phyloP scores from a whole-genome alignment of 179 eudicot genomes.

The Actinidia polygama region DNA sequence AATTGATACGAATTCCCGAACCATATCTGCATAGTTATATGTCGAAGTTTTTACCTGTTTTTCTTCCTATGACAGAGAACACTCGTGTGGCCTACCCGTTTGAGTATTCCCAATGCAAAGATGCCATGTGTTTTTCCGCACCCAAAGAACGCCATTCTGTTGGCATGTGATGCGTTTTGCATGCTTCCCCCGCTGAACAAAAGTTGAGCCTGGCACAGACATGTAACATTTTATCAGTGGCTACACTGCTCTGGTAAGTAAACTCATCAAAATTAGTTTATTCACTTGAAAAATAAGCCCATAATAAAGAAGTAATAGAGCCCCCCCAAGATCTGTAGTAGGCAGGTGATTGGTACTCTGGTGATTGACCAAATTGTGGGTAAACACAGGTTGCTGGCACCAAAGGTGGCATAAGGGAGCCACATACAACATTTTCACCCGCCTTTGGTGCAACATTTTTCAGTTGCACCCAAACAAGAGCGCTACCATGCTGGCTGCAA shows the following conservation, averaged over 20 bases:
- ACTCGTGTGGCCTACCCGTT: slow-evolving; percentile 95
- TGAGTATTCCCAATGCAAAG: slow-evolving; percentile 89
- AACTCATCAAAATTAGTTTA: neutral
- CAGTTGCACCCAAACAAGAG: slow-evolving; percentile 92
- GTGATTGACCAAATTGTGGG: slow-evolving; percentile 7
- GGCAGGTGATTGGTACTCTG: neutral
- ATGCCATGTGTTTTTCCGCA: slow-evolving; percentile 93
- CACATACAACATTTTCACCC: slow-evolving; percentile 92
- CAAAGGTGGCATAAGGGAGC: slow-evolving; percentile 90
- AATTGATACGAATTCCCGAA: slow-evolving; percentile 72
- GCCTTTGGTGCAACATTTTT: slow-evolving; percentile 98
- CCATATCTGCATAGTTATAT: slow-evolving; percentile 49
- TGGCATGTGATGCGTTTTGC: slow-evolving; percentile 96
- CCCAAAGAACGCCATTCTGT: slow-evolving; percentile 87
- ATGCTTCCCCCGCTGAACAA: slow-evolving; percentile 97
- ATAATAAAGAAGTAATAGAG: neutral
- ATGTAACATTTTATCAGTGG: slow-evolving; percentile 99
- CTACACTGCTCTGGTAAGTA: slow-evolving; percentile 87
- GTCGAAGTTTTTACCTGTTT: neutral
- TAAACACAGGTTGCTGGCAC: slow-evolving; percentile 79
- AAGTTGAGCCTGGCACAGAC: slow-evolving; percentile 87
- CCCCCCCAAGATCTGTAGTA: neutral
- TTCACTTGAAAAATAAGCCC: neutral
- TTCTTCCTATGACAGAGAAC: slow-evolving; percentile 57
- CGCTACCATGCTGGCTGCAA: slow-evolving; percentile 90